Evolutionary conservation across 2,329 filamentous ascomycete species (phyloP).

Genomic region (Metarhizium album): DNA sequence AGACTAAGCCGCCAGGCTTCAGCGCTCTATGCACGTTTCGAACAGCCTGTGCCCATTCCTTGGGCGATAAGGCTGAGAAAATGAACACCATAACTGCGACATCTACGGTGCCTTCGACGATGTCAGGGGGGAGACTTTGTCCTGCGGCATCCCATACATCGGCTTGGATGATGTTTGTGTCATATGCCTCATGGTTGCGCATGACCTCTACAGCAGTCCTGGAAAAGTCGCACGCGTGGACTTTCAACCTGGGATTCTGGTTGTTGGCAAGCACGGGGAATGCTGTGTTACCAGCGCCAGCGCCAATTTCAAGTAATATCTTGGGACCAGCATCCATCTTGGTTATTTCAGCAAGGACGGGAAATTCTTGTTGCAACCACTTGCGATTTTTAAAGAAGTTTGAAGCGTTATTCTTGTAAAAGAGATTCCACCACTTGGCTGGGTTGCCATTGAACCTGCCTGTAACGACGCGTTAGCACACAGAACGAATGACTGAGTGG

Average conservation of each 20-base stretch:
- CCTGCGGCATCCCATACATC: constrained; percentile 90
- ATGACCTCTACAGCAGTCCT: constrained; percentile 93
- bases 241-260: constrained; percentile 66
- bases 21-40: constrained; percentile 71
- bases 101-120: constrained; percentile 73
- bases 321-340: constrained; percentile 56
- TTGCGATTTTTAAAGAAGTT: constrained; percentile 99
- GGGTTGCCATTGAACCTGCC: constrained; percentile 81
- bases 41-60: constrained; percentile 75
- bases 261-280: constrained; percentile 84
- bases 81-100: constrained; percentile 94
- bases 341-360: constrained; percentile 69
- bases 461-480: constrained; percentile 33
- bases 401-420: constrained; percentile 93
- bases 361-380: constrained; percentile 95
- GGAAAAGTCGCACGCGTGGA: constrained; percentile 94
- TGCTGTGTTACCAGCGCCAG: constrained; percentile 91
- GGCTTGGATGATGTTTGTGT: constrained; percentile 61
- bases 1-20: constrained; percentile 84
- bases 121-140: constrained; percentile 61
- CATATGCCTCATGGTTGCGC: constrained; percentile 66
- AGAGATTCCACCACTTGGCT: constrained; percentile 94
- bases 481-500: background rate
- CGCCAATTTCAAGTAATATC: constrained; percentile 79
- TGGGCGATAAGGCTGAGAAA: constrained; percentile 80